A percentile compares a stretch with the other conserved stretches of the same genome.
Conservation (phyloP, 2,329 filamentous ascomycete species). For the Fusarium sp. region DNA sequence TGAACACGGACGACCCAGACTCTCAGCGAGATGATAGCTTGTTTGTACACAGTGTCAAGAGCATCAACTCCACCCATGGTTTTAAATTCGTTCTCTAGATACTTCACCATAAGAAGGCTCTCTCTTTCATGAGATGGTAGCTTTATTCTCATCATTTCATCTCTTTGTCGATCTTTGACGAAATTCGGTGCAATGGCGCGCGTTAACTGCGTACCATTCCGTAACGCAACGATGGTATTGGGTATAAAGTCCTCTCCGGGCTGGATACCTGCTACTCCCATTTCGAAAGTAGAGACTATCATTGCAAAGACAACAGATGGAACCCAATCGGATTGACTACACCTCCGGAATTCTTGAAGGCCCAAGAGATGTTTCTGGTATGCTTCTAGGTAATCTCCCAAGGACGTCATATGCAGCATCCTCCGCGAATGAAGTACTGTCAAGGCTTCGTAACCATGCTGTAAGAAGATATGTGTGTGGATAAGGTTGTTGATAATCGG, state of each 20-base stretch:
- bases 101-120: not conserved
- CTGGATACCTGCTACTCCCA: not conserved
- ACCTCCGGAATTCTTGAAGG: not conserved
- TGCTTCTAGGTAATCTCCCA: not conserved
- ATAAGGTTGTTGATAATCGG: not conserved
- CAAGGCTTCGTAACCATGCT: not conserved
- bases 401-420: not conserved
- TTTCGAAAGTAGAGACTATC: not conserved
- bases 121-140: not conserved
- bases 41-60: not conserved
- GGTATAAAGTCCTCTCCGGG: not conserved
- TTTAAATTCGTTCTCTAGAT: not conserved
- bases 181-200: not conserved
- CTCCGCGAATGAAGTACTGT: not conserved
- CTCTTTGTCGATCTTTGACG: not conserved
- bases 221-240: not conserved
- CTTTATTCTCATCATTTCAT: not conserved
- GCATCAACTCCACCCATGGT: not conserved
- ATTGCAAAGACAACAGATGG: not conserved
- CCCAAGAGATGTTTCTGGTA: not conserved
- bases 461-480: not conserved
- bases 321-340: not conserved
- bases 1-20: not conserved
- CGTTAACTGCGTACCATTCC: not conserved
- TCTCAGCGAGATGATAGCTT: accelerated